Base-by-base conservation (phyloP, 495 filamentous ascomycete genomes). In the Cairneyella variabilis region DNA sequence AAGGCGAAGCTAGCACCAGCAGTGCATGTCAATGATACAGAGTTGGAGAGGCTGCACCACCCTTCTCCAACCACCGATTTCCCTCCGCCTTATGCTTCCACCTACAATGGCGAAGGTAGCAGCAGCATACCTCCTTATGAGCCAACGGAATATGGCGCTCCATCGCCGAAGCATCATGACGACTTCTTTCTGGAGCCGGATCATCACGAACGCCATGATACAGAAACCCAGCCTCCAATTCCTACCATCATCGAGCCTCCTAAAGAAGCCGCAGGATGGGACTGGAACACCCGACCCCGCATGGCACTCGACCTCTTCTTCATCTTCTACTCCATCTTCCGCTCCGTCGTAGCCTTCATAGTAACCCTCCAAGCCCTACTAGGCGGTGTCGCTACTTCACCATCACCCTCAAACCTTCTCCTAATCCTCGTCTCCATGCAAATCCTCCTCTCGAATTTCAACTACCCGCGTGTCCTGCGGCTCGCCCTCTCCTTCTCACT, bases 341-440 rank as follows among this genome's bases (percentile, higher is more conserved):
- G 45, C 2, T 17, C 26, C 5, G 45, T 37, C 20, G 22, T 21
- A 6, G 25, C 26, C 27, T 37, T 48, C 26, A 18, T 30, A 21
- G n/a, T 48, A 16, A 8, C 23, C 2, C 27, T 48, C 45, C 6
- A 34, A 2, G 2, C n/a, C 45, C 26, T 48, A 14, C 10, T 48
- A 6, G 16, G 20, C 7, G 18, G 36, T 2, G 12, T 11, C 6
- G 20, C 17, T 8, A 26, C 45, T 4, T 10, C 45, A n/a, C 6
- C 26, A 18, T 5, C 45, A 17, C 45, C 45, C 11, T 34, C 26
- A 11, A 48, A 48, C 16, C n/a, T 48, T 28, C 28, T 48, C 28
- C 26, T 48, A 4, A 30, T 48, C n/a, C 26, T 48, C 16, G 27
- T 48, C 45, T 48, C 45, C 7, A 34, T 48, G 12, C 45, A 48